phyloP scores from a whole-genome alignment of 805 yeast genomes.

The Barnettozyma sucrosica region DNA sequence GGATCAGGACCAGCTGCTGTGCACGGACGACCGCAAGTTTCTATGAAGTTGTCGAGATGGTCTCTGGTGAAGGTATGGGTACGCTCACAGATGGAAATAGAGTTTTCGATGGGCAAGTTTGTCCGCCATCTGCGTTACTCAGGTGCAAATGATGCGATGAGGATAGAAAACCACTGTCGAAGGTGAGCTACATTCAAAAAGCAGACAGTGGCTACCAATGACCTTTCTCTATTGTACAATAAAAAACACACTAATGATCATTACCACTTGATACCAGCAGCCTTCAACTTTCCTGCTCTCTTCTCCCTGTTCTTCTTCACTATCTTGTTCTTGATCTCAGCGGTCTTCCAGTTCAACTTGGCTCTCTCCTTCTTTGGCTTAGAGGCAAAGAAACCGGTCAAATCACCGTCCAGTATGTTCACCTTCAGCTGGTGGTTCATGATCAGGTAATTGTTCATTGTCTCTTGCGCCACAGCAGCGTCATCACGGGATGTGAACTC shows the following conservation, averaged over 20 bases:
- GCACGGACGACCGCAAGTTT: no score
- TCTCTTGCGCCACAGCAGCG: conserved; percentile 85
- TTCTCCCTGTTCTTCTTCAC: conserved; percentile 3
- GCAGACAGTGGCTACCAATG: not conserved
- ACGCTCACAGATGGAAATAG: no score
- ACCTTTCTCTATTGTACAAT: not conserved
- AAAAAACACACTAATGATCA: not conserved
- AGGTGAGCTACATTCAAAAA: no score
- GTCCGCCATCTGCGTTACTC: no score
- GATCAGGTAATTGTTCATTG: conserved; percentile 91
- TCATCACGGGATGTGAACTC: conserved; percentile 73
- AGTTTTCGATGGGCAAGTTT: no score
- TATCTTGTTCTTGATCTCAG: conserved; percentile 1
- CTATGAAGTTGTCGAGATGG: no score
- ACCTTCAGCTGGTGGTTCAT: conserved; percentile 85
- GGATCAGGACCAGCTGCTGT: no score
- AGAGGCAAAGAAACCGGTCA: conserved; percentile 26
- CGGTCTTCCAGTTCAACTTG: not conserved
- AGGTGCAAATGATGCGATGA: no score
- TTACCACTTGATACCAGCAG: conserved; percentile 8
- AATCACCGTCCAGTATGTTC: conserved; percentile 44
- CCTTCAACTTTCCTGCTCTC: conserved; percentile 2
- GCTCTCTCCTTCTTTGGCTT: conserved; percentile 25
- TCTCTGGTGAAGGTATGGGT: no score
- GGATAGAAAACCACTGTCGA: no score